Evolutionary conservation across 148 eudicot species (phyloP), one percentile per base, ranked within the genome.

Genomic region (Chenopodium formosanum): DNA sequence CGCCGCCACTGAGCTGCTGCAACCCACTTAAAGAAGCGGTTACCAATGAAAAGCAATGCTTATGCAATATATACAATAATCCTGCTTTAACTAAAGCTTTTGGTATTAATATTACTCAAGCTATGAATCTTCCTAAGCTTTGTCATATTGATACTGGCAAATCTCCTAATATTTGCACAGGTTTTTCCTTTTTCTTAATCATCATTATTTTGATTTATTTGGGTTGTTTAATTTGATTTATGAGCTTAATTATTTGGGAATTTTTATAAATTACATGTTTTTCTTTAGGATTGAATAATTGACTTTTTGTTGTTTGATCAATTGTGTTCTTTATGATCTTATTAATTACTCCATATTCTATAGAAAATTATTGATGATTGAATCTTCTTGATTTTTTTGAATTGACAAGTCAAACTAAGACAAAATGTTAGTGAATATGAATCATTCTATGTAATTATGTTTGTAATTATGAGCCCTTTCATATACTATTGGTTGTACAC

Each of bases 91-190:
- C 83, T 64, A 1, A 29, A 14, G 13, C 20, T 14, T 0, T 86
- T 7, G 48, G 60, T 13, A 80, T 86, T 60, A 83, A 86, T 63
- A 32, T 83, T 47, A 76, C 85, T 1, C 50, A 83, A 31, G 85
- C 88, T 14, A 22, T 63, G 27, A 48, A 12, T 34, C 85, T 86
- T 17, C 83, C 85, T 40, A 44, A 56, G 52, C 74, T 74, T 29
- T 86, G 88, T 72, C 9, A 34, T 0, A 13, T 86, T 71, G 50
- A 71, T 58, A 2, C 79, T 52, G 82, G 73, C 58, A 1, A 4
- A 25, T 32, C 70, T 56, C 13, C 27, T 27, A 17, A 65, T 69
- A 44, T 82, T 48, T 9, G 34, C 83, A 16, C 58, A 37, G 86
- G 88, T 74, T 27, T 17, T 12, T 47, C 73, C 19, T 40, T 68